Base-by-base conservation (phyloP, 495 filamentous ascomycete species). In the Cryomyces minteri region DNA sequence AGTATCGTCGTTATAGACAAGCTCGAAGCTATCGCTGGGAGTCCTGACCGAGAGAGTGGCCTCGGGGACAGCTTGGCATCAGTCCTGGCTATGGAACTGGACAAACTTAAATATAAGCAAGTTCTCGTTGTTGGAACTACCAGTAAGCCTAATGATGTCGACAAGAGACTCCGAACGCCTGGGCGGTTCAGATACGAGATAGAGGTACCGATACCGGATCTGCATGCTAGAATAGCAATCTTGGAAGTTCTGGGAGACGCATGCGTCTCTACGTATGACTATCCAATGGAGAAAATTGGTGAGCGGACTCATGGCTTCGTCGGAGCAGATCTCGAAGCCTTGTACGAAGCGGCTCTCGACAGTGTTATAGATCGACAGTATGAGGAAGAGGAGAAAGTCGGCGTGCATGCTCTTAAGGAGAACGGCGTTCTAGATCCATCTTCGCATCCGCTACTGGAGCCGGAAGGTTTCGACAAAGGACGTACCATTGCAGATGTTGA, bases 1-100 rank as follows among this genome's bases (percentile, higher is more conserved):
- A 85, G 84, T 51, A 71, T 90, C 5, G 70, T 98, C 31, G 63
- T 93, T 10, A 79, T 95, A 36, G 87, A 95, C 57, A 70, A 85
- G 46, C 61, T 95, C 31, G 82, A 94, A 43, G 68, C 67, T 43
- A 62, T 94, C 29, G 80, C 84, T 41, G 74, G 75, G 10, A 85
- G 79, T 43, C 59, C 64, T 46, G 59, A 62, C 41, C 31, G 10
- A 29, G 47, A 33, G 11, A 43, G 36, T 5, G 51, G 56, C 14
- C 61, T 61, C 14, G 43, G 43, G 4, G 43, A 46, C 7, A 39
- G 44, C 31, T 8, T 68, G 12, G 58, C 60, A 1, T 51, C 62
- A 9, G 52, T 61, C 30, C 51, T 80, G 5, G 62, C 33, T 55
- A 63, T 50, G 58, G 64, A 60, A 31, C 18, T 66, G 10, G 67